Percentiles rank a stretch among this genome's conserved stretches.
phyloP scores from a whole-genome alignment of 1,139 yeast species.

The Groenewaldozyma sp. region DNA sequence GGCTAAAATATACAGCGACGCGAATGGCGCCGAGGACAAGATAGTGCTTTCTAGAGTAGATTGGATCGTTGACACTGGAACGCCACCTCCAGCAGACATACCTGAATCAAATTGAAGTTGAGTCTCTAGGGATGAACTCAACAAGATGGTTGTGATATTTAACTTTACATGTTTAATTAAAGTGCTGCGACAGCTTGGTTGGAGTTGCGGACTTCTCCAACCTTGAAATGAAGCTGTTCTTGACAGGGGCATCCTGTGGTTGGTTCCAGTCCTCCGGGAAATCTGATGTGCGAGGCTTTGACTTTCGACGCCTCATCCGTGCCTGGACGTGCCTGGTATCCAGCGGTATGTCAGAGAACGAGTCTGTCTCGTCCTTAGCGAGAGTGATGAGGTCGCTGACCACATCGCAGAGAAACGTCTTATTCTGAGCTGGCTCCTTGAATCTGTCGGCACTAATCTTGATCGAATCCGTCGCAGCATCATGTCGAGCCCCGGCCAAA shows the following conservation, averaged over 20 bases:
- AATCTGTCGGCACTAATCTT: conserved; percentile 55
- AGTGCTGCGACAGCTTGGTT: background rate
- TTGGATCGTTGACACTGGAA: conserved; percentile 24
- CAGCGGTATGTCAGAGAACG: conserved; percentile 68
- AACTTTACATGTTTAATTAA: no score
- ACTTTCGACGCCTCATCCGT: conserved; percentile 33
- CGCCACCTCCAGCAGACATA: no score
- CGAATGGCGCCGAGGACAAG: conserved; percentile 15
- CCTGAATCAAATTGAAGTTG: no score
- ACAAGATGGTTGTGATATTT: no score
- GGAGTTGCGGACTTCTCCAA: background rate
- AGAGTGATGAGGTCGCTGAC: conserved; percentile 53
- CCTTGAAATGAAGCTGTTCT: conserved; percentile 6
- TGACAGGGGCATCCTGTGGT: conserved; percentile 35
- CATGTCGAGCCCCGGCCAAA: conserved; percentile 70
- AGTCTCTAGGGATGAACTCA: no score
- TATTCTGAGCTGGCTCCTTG: conserved; percentile 79
- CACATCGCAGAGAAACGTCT: conserved; percentile 58
- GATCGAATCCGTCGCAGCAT: conserved; percentile 49
- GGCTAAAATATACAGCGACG: conserved; percentile 12
- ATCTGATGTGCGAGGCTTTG: conserved; percentile 24
- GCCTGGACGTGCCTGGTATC: conserved; percentile 61
- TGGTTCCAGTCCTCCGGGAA: conserved; percentile 86
- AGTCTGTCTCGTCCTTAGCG: conserved; percentile 56
- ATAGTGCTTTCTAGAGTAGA: conserved; percentile 23